phyloP scores from a whole-genome alignment of 2,329 filamentous ascomycete species.

The Polytolypa hystricis region DNA sequence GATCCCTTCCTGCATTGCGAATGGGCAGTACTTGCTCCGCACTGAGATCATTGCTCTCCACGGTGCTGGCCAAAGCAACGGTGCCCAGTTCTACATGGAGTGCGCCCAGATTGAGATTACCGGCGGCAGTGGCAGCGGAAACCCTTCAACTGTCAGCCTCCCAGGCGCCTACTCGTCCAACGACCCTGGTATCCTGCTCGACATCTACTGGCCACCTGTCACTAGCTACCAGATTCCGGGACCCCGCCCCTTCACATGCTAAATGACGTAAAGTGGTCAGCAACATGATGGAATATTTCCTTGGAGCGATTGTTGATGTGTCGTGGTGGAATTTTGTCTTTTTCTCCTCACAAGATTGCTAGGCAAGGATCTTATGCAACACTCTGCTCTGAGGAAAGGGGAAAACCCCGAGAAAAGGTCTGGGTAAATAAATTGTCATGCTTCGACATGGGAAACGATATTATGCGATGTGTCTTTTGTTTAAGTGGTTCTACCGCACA shows the following conservation, averaged over 20 bases:
- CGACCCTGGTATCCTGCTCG: conserved; percentile 11
- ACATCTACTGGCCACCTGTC: conserved; percentile 8
- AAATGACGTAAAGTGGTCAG: too few species aligned
- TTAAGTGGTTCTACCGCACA: too few species aligned
- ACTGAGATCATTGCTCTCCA: conserved; percentile 17
- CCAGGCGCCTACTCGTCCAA: conserved; percentile 16
- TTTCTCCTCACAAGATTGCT: too few species aligned
- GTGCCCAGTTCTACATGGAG: conserved; percentile 18
- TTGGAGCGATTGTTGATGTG: too few species aligned
- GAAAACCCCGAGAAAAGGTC: too few species aligned
- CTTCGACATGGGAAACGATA: too few species aligned
- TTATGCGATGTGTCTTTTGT: too few species aligned
- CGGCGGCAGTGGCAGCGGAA: conserved; percentile 19
- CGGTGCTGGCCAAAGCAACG: conserved; percentile 8
- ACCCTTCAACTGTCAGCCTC: conserved; percentile 15
- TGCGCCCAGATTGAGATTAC: conserved; percentile 18
- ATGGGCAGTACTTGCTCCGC: conserved; percentile 19
- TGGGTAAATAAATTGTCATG: too few species aligned
- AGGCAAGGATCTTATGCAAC: too few species aligned
- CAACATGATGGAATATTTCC: too few species aligned
- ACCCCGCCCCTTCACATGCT: conserved; percentile 2
- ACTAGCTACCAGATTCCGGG: neutral
- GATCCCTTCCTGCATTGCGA: conserved; percentile 14
- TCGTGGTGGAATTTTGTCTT: too few species aligned
- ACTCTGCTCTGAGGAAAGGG: too few species aligned